These are phyloP conservation scores for Cladobotryum protrusum DNA, from an alignment of 2,329 filamentous ascomycete species.

Conservation along the genomic window DNA sequence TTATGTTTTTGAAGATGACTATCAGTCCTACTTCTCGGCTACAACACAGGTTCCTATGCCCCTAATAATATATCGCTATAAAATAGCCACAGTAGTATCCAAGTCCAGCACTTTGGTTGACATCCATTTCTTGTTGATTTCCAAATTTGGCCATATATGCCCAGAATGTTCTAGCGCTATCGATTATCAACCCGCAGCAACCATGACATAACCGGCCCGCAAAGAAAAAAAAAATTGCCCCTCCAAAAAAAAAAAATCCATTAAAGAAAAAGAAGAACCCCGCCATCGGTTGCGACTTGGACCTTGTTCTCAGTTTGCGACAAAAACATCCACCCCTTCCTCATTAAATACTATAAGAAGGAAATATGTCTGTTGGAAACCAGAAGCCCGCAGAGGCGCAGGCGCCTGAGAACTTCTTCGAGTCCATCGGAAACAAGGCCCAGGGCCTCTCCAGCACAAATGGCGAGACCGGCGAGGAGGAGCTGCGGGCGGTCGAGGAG, in stretches of 20 bases:
- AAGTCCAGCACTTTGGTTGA: too few relatives aligned
- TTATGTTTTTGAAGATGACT: too few relatives aligned
- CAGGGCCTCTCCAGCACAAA: slow-evolving; percentile 41
- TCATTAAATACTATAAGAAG: not conserved
- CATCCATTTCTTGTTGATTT: too few relatives aligned
- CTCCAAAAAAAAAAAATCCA: slow-evolving; percentile 16
- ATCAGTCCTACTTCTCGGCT: too few relatives aligned
- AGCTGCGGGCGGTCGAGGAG: slow-evolving; percentile 55
- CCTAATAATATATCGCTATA: too few relatives aligned
- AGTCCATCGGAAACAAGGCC: slow-evolving; percentile 57
- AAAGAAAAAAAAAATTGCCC: slow-evolving; percentile 12
- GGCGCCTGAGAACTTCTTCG: slow-evolving; percentile 49
- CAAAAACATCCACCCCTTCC: slow-evolving; percentile 1
- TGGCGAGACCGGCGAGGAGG: slow-evolving; percentile 35
- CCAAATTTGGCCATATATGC: not conserved
- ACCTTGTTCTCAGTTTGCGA: slow-evolving; percentile 3
- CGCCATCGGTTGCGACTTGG: slow-evolving; percentile 14
- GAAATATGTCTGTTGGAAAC: slow-evolving; percentile 38
- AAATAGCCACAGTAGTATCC: too few relatives aligned
- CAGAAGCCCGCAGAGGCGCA: slow-evolving; percentile 30
- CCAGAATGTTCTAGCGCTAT: slow-evolving; percentile 12
- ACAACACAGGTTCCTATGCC: too few relatives aligned
- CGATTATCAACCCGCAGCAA: too few relatives aligned
- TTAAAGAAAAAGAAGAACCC: slow-evolving; percentile 8
- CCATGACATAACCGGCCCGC: not conserved